Base-by-base conservation (phyloP, 768 basidiomycete genomes). In the Boletus coccyginus region DNA sequence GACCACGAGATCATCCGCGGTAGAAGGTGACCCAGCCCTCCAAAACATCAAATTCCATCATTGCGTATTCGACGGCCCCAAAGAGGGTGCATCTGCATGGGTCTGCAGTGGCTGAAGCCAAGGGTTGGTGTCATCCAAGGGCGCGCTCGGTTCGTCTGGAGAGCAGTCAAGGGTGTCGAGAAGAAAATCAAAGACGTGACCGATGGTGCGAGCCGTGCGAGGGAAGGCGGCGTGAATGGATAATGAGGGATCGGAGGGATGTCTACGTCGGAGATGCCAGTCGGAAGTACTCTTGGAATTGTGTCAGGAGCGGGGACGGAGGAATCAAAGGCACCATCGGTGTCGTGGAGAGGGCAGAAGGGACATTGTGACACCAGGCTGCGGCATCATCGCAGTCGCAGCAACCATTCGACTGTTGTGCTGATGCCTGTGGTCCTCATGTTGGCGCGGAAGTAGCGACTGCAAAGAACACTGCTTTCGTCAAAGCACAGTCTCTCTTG, bases 301-400 rank as follows among this genome's bases (percentile, higher is more conserved):
- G 77, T 69, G 35, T 73, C 71, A 1, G 58, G 49, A 19, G 71
- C 42, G n/a, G 52, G 19, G 19, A 46, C 33, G 29, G 62, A 56
- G 2, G 66, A 16, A 45, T 64, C 57, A 38, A 41, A 33, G 39
- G 40, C 10, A 0, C 17, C 51, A 45, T 66, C 58, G 2, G 59
- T 14, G 9, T 65, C 68, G 46, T 53, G 67, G 36, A 85, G 80
- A 13, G 92, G 91, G 65, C 95, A 92, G 65, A 82, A 83, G 0
- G 87, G 85, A 69, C 93, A 95, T 13, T 77, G 70, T 68, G 64
- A 35, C 85, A 80, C 94, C 94, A 98, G 2, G 92, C 92, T 65
- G 96, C 90, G 24, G 81, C 77, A 65, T 98, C 95, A 16, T 94
- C 94, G 64, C 96, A 98, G 72, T 98, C 94, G 68, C 97, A 99